phyloP scores from a whole-genome alignment of 805 yeast species.

The Saturnispora hagleri region DNA sequence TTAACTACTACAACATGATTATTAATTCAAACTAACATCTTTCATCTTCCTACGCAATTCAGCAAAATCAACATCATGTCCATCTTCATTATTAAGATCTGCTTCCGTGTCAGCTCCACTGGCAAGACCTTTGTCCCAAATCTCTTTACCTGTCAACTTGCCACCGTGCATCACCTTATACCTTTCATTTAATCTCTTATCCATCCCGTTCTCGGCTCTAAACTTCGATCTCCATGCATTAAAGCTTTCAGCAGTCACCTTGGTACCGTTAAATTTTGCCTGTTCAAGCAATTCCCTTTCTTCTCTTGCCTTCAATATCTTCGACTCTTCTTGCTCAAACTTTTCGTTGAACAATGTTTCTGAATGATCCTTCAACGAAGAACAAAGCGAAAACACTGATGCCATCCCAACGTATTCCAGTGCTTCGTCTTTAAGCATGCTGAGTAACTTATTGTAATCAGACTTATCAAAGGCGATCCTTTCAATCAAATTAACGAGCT shows the following conservation, averaged over 20 bases:
- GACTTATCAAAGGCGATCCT: conserved; percentile 42
- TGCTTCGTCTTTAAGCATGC: conserved; percentile 47
- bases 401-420: conserved; percentile 84
- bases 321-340: conserved; percentile 42
- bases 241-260: conserved; percentile 74
- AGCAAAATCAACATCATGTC: conserved; percentile 16
- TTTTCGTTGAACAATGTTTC: conserved; percentile 60
- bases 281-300: conserved; percentile 76
- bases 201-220: conserved; percentile 64
- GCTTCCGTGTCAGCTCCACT: conserved; percentile 51
- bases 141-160: conserved; percentile 77
- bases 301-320: conserved; percentile 47
- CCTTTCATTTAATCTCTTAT: conserved; percentile 45
- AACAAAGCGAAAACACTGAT: conserved; percentile 72
- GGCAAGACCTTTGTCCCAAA: conserved; percentile 84
- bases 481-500: conserved; percentile 48
- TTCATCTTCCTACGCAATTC: conserved; percentile 13
- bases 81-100: conserved; percentile 19
- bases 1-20: neutral
- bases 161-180: conserved; percentile 57
- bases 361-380: conserved; percentile 72
- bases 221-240: conserved; percentile 63
- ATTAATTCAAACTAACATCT: conserved; percentile 1
- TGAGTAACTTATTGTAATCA: conserved; percentile 36
- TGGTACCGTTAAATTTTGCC: conserved; percentile 83